phyloP scores from a whole-genome alignment of 257 asterid genomes.

The Salvia miltiorrhiza region DNA sequence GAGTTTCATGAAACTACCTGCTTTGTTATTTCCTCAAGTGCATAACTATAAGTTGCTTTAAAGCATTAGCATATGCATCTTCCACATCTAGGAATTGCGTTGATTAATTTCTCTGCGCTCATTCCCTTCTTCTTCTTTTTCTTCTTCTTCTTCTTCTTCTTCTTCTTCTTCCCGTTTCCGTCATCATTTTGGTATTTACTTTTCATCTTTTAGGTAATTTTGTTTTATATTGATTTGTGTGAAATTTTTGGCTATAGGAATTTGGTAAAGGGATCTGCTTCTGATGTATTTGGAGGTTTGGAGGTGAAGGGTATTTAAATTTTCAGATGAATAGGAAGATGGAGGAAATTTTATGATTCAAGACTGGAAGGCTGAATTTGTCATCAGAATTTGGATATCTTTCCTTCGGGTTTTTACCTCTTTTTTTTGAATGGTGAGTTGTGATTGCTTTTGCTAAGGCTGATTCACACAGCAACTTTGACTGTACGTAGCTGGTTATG shows the following conservation, averaged over 20 bases:
- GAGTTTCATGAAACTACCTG: too few relatives aligned
- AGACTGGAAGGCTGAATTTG: conserved; percentile 10
- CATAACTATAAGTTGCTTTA: too few relatives aligned
- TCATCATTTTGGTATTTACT: neutral
- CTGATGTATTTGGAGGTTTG: conserved; percentile 25
- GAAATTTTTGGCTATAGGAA: conserved; percentile 29
- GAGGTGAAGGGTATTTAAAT: conserved; percentile 33
- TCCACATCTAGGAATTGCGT: too few relatives aligned
- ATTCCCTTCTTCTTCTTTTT: too few relatives aligned
- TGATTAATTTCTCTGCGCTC: too few relatives aligned
- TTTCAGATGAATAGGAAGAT: conserved; percentile 25
- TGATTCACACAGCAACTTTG: too few relatives aligned
- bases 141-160: too few relatives aligned
- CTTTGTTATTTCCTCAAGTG: too few relatives aligned
- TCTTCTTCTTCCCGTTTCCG: neutral
- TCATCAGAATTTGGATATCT: neutral
- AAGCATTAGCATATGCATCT: too few relatives aligned
- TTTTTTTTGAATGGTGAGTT: too few relatives aligned
- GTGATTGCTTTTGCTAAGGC: too few relatives aligned
- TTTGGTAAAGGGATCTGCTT: conserved; percentile 35
- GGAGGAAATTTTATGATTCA: conserved; percentile 11
- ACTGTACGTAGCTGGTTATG: too few relatives aligned
- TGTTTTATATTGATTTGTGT: conserved; percentile 18
- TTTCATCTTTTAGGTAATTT: conserved; percentile 4
- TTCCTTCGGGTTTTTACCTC: conserved; percentile 2